Evolutionary conservation across 805 yeast genomes (phyloP).

Genomic region (Wickerhamiella hasegawae): DNA sequence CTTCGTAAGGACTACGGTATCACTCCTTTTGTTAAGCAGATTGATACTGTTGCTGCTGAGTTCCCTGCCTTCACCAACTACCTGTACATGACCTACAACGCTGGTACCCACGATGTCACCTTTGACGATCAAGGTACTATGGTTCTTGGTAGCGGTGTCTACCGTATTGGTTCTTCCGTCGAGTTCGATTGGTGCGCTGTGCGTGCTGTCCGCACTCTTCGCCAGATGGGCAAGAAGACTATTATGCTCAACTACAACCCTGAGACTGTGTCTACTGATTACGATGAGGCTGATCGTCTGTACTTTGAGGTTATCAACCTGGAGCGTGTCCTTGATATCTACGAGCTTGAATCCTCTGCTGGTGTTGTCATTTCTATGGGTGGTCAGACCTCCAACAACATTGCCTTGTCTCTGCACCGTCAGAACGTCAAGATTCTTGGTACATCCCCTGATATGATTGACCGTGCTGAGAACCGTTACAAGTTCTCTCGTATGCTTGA

Average conservation of each 20-base stretch:
- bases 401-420: slow-evolving; percentile 82
- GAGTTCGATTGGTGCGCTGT: slow-evolving; percentile 99
- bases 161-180: slow-evolving; percentile 96
- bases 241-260: slow-evolving; percentile 97
- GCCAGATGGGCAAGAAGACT: slow-evolving; percentile 75
- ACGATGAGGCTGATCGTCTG: slow-evolving; percentile 93
- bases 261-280: slow-evolving; percentile 97
- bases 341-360: slow-evolving; percentile 73
- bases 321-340: slow-evolving; percentile 88
- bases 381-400: slow-evolving; percentile 96
- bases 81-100: slow-evolving; percentile 87
- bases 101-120: slow-evolving; percentile 69
- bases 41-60: slow-evolving; percentile 98
- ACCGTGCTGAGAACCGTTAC: slow-evolving; percentile 94
- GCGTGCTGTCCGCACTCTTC: slow-evolving; percentile 82
- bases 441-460: slow-evolving; percentile 97
- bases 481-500: slow-evolving; percentile 96
- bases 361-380: slow-evolving; percentile 98
- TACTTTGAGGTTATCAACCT: slow-evolving; percentile 90
- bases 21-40: slow-evolving; percentile 86
- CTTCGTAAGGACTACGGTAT: slow-evolving; percentile 75
- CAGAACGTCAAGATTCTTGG: slow-evolving; percentile 92
- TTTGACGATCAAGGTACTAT: slow-evolving; percentile 87
- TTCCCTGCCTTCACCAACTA: slow-evolving; percentile 95
- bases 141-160: slow-evolving; percentile 97